phyloP scores from a whole-genome alignment of 1,139 yeast species.

The Pichia sp. region DNA sequence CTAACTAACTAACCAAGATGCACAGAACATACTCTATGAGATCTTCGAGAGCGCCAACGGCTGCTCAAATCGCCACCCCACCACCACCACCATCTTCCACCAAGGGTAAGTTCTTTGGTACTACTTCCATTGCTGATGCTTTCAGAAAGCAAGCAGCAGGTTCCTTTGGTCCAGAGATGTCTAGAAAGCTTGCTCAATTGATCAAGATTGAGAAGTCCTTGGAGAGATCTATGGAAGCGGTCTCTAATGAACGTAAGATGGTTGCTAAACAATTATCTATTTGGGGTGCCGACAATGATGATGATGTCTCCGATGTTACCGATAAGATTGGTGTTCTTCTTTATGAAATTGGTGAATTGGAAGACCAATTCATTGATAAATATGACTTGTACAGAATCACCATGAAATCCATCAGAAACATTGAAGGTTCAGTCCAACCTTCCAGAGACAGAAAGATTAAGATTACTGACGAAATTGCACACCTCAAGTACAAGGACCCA shows the following conservation, averaged over 20 bases:
- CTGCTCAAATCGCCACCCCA: slow-evolving; percentile 87
- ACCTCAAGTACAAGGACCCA: slow-evolving; percentile 96
- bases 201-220: slow-evolving; percentile 97
- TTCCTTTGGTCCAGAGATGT: slow-evolving; percentile 87
- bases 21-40: slow-evolving; percentile 98
- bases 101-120: slow-evolving; percentile 87
- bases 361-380: slow-evolving; percentile 95
- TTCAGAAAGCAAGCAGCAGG: slow-evolving; percentile 90
- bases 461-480: slow-evolving; percentile 96
- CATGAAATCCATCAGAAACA: slow-evolving; percentile 88
- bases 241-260: slow-evolving; percentile 92
- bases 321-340: slow-evolving; percentile 94
- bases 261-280: slow-evolving; percentile 93
- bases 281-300: slow-evolving; percentile 99
- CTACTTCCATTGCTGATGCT: slow-evolving; percentile 59
- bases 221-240: slow-evolving; percentile 87
- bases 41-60: slow-evolving; percentile 93
- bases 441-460: slow-evolving; percentile 97
- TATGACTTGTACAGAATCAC: slow-evolving; percentile 98
- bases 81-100: slow-evolving; percentile 94
- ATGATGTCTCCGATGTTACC: slow-evolving; percentile 94
- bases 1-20: slow-evolving; percentile 38
- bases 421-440: slow-evolving; percentile 97
- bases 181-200: slow-evolving; percentile 81
- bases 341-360: slow-evolving; percentile 95